Percentiles rank a stretch among this genome's conserved stretches.
These are phyloP conservation scores for Aureobasidium sp. DNA, from an alignment of 2,329 filamentous ascomycete species.

Conservation along the genomic window DNA sequence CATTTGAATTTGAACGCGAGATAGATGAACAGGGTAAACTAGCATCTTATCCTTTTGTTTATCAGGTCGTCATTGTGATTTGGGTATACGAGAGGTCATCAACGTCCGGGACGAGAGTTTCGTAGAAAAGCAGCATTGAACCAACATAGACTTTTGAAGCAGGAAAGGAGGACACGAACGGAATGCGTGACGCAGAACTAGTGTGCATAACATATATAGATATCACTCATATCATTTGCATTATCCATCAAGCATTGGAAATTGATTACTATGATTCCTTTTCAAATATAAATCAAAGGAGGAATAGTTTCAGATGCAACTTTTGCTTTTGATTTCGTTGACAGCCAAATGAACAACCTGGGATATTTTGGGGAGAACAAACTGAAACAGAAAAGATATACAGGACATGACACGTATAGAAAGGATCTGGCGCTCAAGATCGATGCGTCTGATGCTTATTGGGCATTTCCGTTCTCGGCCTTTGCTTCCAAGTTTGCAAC, in stretches of 20 bases:
- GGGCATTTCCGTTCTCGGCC: constrained; percentile 6
- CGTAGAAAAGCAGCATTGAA: background rate
- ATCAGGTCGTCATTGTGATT: background rate
- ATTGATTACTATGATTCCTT: background rate
- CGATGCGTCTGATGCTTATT: background rate
- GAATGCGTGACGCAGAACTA: background rate
- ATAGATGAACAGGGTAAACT: background rate
- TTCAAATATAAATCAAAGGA: background rate
- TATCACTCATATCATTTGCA: background rate
- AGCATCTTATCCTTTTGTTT: background rate
- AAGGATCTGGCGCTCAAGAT: background rate
- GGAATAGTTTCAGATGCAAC: background rate
- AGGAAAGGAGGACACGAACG: background rate
- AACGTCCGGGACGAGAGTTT: background rate
- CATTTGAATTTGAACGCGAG: constrained; percentile 9
- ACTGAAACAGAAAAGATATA: background rate
- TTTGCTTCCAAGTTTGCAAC: constrained; percentile 27
- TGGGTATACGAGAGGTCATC: background rate
- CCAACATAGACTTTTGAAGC: background rate
- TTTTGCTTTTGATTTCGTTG: background rate
- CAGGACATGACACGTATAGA: background rate
- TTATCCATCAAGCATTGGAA: background rate
- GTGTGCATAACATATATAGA: background rate
- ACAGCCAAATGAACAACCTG: background rate
- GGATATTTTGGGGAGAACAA: constrained; percentile 2